Percentiles rank a stretch among this genome's conserved stretches.
Evolutionary conservation across 345 rosid species (phyloP).

Genomic region (Populus euphratica): DNA sequence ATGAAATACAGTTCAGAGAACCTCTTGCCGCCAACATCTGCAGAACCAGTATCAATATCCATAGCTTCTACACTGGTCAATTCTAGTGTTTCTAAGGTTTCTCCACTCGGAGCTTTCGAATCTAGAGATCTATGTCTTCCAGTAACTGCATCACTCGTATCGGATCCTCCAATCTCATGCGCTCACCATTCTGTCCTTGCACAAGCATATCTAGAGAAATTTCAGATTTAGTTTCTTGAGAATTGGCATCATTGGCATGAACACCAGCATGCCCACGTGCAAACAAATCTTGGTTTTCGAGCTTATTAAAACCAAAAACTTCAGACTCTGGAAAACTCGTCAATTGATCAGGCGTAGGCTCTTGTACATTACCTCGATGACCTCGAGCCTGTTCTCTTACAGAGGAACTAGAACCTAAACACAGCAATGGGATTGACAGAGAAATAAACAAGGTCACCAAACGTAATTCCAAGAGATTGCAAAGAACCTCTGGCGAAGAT

Average conservation of each 20-base stretch:
- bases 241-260: neutral
- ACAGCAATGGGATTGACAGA: conserved; percentile 28
- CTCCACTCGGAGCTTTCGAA: neutral
- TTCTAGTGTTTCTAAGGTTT: conserved; percentile 1
- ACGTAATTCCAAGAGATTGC: conserved; percentile 53
- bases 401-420: neutral
- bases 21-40: conserved; percentile 3
- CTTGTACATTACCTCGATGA: neutral
- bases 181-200: neutral
- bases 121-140: neutral
- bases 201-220: neutral
- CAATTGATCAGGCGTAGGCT: neutral
- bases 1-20: conserved; percentile 51
- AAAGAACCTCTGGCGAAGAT: conserved; percentile 43
- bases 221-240: neutral
- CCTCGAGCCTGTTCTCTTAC: neutral
- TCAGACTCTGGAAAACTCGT: neutral
- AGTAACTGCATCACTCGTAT: neutral
- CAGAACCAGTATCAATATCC: conserved; percentile 27
- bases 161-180: neutral
- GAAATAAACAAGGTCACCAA: conserved; percentile 70
- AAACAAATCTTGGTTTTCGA: neutral
- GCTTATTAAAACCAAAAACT: neutral
- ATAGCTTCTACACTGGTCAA: conserved; percentile 6
- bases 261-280: neutral